These are phyloP conservation scores for Hypoxylon sp. DNA, from an alignment of 2,329 filamentous ascomycete genomes.

Conservation along the genomic window DNA sequence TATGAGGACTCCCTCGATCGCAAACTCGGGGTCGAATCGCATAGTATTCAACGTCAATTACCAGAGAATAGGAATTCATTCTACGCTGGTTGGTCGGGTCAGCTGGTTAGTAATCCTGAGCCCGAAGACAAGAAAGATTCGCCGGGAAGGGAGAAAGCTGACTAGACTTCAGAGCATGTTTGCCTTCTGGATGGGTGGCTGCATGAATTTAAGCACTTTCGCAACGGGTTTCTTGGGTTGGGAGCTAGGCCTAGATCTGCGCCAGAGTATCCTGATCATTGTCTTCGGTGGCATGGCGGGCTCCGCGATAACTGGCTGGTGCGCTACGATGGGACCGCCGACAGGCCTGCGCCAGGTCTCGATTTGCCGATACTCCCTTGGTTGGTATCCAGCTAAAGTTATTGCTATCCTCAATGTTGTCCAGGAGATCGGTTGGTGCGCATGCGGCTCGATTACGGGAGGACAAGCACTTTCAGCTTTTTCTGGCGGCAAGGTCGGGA, in stretches of 20 bases:
- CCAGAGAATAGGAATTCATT: slow-evolving; percentile 58
- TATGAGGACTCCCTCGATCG: slow-evolving; percentile 60
- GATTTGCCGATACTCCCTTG: slow-evolving; percentile 63
- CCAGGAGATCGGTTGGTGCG: slow-evolving; percentile 64
- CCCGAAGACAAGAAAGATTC: background rate
- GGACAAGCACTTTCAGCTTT: slow-evolving; percentile 63
- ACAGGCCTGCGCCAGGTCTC: slow-evolving; percentile 65
- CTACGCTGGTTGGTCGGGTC: slow-evolving; percentile 57
- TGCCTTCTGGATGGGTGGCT: slow-evolving; percentile 64
- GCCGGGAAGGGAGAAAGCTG: background rate
- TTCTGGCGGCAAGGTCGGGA: slow-evolving; percentile 58
- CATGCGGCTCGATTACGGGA: slow-evolving; percentile 65
- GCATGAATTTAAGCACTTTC: slow-evolving; percentile 65
- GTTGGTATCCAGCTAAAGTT: slow-evolving; percentile 65
- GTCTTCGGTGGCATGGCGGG: slow-evolving; percentile 62
- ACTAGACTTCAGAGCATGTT: slow-evolving; percentile 58
- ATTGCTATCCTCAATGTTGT: slow-evolving; percentile 64
- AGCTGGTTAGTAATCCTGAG: slow-evolving; percentile 44
- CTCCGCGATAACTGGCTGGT: slow-evolving; percentile 60
- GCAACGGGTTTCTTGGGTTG: slow-evolving; percentile 64
- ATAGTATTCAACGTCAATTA: slow-evolving; percentile 60
- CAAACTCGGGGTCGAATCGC: slow-evolving; percentile 62
- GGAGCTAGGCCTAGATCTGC: slow-evolving; percentile 61
- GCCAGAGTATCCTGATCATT: slow-evolving; percentile 60
- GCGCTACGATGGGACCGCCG: slow-evolving; percentile 64